These are phyloP conservation scores for Parachlorella kessleri DNA, from an alignment of 139 green algal species.

Conservation along the genomic window DNA sequence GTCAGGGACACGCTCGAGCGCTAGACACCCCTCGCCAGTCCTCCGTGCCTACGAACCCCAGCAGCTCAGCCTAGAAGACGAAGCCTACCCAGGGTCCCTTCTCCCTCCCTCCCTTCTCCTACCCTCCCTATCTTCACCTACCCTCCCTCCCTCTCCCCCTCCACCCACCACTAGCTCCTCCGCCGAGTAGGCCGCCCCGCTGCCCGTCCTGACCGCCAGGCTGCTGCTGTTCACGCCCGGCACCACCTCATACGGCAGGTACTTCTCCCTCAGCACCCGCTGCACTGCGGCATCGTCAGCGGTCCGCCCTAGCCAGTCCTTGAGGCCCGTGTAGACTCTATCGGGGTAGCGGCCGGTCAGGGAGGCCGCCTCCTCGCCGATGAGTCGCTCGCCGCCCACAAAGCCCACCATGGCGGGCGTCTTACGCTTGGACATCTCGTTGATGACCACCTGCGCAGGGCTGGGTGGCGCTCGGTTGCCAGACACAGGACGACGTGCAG, in stretches of 20 bases:
- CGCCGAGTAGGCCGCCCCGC: slow-evolving; percentile 46
- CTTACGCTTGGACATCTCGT: slow-evolving; percentile 97
- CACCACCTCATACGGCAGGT: slow-evolving; percentile 78
- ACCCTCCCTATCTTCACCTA: too few species aligned
- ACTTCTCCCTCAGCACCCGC: slow-evolving; percentile 48
- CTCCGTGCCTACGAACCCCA: too few species aligned
- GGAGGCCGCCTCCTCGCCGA: slow-evolving; percentile 92
- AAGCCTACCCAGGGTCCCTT: too few species aligned
- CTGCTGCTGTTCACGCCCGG: slow-evolving; percentile 54
- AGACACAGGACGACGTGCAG: too few species aligned
- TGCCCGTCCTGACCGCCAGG: slow-evolving; percentile 42
- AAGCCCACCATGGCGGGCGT: slow-evolving; percentile 87
- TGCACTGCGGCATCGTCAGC: slow-evolving; percentile 48
- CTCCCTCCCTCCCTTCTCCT: too few species aligned
- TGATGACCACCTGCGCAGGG: slow-evolving; percentile 90
- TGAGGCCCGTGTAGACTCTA: slow-evolving; percentile 63
- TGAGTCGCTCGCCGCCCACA: slow-evolving; percentile 80
- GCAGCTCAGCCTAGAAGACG: too few species aligned
- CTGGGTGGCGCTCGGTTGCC: too few species aligned
- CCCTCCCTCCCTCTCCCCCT: too few species aligned
- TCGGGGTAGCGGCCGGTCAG: slow-evolving; percentile 79
- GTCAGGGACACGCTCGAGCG: too few species aligned
- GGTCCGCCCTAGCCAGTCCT: slow-evolving; percentile 85
- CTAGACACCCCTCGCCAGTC: too few species aligned
- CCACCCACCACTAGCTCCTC: slow-evolving; percentile 92